Evolutionary conservation across 2,329 filamentous ascomycete species (phyloP), one percentile per base, ranked within the genome.

Genomic region (Diaporthe batatas): DNA sequence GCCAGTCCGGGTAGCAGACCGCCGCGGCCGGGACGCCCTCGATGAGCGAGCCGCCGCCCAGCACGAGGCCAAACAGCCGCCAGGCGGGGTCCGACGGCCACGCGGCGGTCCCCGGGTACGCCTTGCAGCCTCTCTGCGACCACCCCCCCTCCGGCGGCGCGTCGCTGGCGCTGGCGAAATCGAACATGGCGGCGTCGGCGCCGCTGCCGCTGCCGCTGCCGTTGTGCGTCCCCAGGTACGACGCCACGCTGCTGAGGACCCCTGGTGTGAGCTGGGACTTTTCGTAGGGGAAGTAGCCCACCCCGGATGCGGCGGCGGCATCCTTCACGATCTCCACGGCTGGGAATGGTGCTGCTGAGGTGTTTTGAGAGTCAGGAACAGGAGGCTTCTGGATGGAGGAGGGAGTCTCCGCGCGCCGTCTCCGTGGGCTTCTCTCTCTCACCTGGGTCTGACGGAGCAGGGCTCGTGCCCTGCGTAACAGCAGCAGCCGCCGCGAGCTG

Each of bases 51-150:
- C 47, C 55, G 36, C 11, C 36, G 3, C 75, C 72, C 1, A 57
- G 32, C 2, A 75, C n/a, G 6, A 70, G 42, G 21, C 67, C 59
- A 14, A 76, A 57, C 1, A 68, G 8, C 23, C 32, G 23, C 73
- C 75, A 75, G 3, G 44, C 42, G n/a, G 16, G 1, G 7, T n/a
- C 36, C 1, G 59, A 54, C 12, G 75, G 73, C 75, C 75, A 76
- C 6, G 51, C 44, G 0, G n/a, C 49, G 8, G 51, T 74, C 12
- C 75, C 74, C 0, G 75, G 75, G 14, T 72, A 71, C 4, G 49
- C 53, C 36, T 75, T 75, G 54, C 75, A 76, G 6, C 51, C 12
- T 18, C 57, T 55, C 8, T 25, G 6, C 29, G 29, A 29, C 29
- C 29, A 29, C 12, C 55, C n/a, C n/a, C 55, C 47, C 6, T 11